Conservation (phyloP, 176 grass and related monocot genomes). For the Dendrocalamus sinicus region DNA sequence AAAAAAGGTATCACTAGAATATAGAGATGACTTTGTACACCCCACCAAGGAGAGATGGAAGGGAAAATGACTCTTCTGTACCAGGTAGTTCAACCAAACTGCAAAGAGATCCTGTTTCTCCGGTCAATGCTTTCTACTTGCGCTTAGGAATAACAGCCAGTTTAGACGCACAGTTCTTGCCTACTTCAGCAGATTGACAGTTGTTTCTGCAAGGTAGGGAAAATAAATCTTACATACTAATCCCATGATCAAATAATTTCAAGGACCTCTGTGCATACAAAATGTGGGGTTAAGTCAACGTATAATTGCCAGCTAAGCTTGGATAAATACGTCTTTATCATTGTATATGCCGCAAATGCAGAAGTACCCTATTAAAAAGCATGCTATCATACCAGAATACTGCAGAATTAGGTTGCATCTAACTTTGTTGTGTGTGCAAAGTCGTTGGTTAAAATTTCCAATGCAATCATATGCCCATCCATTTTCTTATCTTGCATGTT, state of each 20-base stretch:
- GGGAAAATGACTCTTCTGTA: conserved; percentile 15
- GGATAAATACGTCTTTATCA: not conserved
- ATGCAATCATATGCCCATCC: conserved; percentile 35
- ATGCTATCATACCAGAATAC: conserved; percentile 37
- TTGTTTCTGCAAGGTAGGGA: conserved; percentile 16
- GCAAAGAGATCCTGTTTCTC: not conserved
- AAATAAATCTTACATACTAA: conserved; percentile 28
- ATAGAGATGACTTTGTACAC: conserved; percentile 39
- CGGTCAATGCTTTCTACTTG: conserved; percentile 6
- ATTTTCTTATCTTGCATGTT: conserved; percentile 44
- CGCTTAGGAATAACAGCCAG: conserved; percentile 8
- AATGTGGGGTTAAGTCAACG: not conserved
- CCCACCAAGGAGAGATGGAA: conserved; percentile 40
- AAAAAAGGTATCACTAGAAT: not conserved
- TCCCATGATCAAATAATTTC: not conserved
- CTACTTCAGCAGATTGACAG: not conserved
- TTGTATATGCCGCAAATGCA: not conserved
- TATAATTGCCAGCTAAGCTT: not conserved
- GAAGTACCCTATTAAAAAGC: not conserved
- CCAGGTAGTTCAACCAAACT: conserved; percentile 5
- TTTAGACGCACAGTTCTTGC: not conserved
- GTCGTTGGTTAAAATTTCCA: conserved; percentile 50
- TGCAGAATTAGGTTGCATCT: conserved; percentile 36
- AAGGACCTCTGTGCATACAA: not conserved
- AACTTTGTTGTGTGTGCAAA: conserved; percentile 41